Evolutionary conservation across 202 grass and related monocot genomes (phyloP), one percentile per base, ranked within the genome.

Genomic region (Alloteropsis angusta): DNA sequence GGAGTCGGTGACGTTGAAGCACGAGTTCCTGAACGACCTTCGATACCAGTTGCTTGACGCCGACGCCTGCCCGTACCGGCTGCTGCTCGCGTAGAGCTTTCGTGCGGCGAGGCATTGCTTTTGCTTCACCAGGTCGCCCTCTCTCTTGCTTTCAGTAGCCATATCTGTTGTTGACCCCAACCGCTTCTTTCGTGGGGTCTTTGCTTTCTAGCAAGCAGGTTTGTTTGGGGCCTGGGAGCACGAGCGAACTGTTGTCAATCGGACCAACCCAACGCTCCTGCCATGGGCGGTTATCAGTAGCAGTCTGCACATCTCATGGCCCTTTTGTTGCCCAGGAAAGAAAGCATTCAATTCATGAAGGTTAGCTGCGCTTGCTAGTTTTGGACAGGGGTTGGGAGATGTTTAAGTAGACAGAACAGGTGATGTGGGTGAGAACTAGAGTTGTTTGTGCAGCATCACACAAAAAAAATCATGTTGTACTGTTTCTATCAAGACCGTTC

Each of bases 91-190:
- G 34, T 63, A 19, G 7, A 4, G 60, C 7, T 64, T 64, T 64
- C 61, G 35, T 64, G 61, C 60, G 30, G 54, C 25, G 36, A 44
- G 77, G 47, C 22, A 23, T 64, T 74, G 60, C 80, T 83, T 78
- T 64, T 74, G 60, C 80, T 83, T 78, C 67, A 15, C 18, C 49
- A 19, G 25, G 43, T 60, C 59, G 39, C 5, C 47, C 4, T 65
- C 79, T 30, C 49, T 48, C 17, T 48, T 50, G 74, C 85, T 43
- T 67, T 42, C 66, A 18, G n/a, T 22, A 9, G 46, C 72, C 77
- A 32, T 3, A 44, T 13, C 14, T 32, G 64, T 77, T 55, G 85
- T n/a, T n/a, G n/a, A n/a, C 41, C 56, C 21, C 5, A 71, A 38
- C 38, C 17, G 49, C 60, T 80, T 57, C 37, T 38, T 52, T 75